phyloP scores from a whole-genome alignment of 2,329 filamentous ascomycete genomes.

The Fusarium virguliforme region DNA sequence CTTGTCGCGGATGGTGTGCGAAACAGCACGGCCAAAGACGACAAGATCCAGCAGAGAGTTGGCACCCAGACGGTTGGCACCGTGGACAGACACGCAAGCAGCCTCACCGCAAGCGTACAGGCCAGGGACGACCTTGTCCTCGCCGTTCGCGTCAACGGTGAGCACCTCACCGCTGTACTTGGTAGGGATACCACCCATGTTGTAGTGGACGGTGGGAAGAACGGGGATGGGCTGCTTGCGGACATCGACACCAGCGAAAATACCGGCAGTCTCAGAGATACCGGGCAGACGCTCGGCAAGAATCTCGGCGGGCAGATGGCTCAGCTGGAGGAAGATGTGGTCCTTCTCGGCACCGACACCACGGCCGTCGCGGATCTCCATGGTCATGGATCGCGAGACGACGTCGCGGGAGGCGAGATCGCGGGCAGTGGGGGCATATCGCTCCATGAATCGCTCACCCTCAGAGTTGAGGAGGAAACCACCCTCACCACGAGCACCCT shows the following conservation, averaged over 20 bases:
- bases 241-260: slow-evolving; percentile 97
- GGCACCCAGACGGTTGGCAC: slow-evolving; percentile 96
- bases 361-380: slow-evolving; percentile 97
- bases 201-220: slow-evolving; percentile 97
- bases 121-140: slow-evolving; percentile 94
- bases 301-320: slow-evolving; percentile 92
- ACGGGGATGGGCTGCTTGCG: slow-evolving; percentile 97
- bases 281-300: slow-evolving; percentile 96
- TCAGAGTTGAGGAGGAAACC: slow-evolving; percentile 97
- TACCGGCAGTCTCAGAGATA: slow-evolving; percentile 98
- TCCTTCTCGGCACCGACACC: slow-evolving; percentile 98
- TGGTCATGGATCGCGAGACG: slow-evolving; percentile 96
- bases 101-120: slow-evolving; percentile 98
- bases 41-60: slow-evolving; percentile 98
- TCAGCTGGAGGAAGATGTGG: slow-evolving; percentile 98
- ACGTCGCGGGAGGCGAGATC: slow-evolving; percentile 97
- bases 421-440: slow-evolving; percentile 97
- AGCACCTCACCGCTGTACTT: slow-evolving; percentile 97
- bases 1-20: slow-evolving; percentile 96
- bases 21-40: slow-evolving; percentile 97
- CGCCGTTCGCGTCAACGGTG: slow-evolving; percentile 86
- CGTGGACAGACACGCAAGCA: slow-evolving; percentile 97
- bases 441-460: slow-evolving; percentile 99
- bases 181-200: slow-evolving; percentile 99
- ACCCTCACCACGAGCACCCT: slow-evolving; percentile 97